A percentile compares a stretch with the other conserved stretches of the same genome.
phyloP scores from a whole-genome alignment of 345 rosid genomes.

The Melaleuca quinquenervia region DNA sequence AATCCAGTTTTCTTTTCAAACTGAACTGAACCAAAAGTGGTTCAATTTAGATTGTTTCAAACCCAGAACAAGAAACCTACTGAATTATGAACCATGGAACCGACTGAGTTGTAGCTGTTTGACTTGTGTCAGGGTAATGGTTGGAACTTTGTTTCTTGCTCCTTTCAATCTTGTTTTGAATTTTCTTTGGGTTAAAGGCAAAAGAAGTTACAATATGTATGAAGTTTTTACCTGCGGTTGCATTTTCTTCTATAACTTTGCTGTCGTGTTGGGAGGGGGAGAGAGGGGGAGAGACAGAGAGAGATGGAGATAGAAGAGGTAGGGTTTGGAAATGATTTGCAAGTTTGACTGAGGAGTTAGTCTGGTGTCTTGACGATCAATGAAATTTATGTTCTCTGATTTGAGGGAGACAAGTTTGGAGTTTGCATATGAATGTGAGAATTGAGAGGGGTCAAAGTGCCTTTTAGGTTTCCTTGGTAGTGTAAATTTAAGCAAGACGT shows the following conservation, averaged over 20 bases:
- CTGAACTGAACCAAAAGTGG: background rate
- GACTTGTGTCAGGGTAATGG: background rate
- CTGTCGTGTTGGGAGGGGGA: too few relatives aligned
- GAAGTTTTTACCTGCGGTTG: background rate
- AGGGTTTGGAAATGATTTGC: background rate
- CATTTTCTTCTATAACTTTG: background rate
- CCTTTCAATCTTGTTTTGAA: background rate
- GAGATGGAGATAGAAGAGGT: too few relatives aligned
- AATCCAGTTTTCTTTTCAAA: background rate
- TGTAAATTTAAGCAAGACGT: background rate
- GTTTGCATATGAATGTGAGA: background rate
- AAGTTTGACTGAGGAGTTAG: background rate
- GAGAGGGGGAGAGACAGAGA: too few relatives aligned
- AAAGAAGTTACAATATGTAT: background rate
- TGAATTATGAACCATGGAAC: background rate
- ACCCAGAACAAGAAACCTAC: background rate
- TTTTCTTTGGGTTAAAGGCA: background rate
- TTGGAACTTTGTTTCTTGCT: background rate
- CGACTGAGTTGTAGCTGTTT: background rate
- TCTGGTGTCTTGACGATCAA: background rate
- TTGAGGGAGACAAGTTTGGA: background rate
- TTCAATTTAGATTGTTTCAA: background rate
- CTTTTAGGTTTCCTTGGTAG: background rate
- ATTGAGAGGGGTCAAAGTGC: background rate
- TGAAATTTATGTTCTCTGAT: background rate